Conservation (phyloP, 805 yeast species). For the Spathaspora passalidarum region DNA sequence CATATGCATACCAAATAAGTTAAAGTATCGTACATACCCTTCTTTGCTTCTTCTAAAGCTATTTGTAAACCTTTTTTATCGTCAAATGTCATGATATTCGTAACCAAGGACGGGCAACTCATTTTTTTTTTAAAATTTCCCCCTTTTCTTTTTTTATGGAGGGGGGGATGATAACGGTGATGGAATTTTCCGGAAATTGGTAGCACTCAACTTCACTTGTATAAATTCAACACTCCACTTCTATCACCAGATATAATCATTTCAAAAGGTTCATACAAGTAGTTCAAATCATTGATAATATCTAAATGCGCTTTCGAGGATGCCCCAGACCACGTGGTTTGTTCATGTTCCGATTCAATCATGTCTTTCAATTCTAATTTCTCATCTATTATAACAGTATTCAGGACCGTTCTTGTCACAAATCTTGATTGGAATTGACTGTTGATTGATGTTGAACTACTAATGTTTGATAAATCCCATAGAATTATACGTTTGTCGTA, state of each 20-base stretch:
- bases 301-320: slow-evolving; percentile 5
- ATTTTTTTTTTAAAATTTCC: too few species aligned
- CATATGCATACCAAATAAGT: too few species aligned
- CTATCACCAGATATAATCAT: slow-evolving; percentile 67
- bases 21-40: slow-evolving; percentile 33
- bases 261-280: slow-evolving; percentile 49
- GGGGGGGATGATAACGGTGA: not conserved
- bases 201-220: slow-evolving; percentile 28
- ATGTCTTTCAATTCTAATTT: not conserved
- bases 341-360: not conserved
- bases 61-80: slow-evolving; percentile 64
- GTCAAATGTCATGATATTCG: slow-evolving; percentile 44
- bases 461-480: slow-evolving; percentile 23
- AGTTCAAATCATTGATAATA: slow-evolving; percentile 34
- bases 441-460: slow-evolving; percentile 14
- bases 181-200: not conserved
- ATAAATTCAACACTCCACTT: slow-evolving; percentile 62
- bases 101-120: too few species aligned
- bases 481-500: slow-evolving; percentile 23
- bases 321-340: not conserved
- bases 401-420: not conserved
- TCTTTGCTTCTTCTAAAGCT: slow-evolving; percentile 69
- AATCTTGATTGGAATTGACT: slow-evolving; percentile 1
- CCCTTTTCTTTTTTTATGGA: not conserved
- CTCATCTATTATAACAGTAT: slow-evolving; percentile 2